phyloP scores from a whole-genome alignment of 352 stramenopile species.

The Aphanomyces euteiches region DNA sequence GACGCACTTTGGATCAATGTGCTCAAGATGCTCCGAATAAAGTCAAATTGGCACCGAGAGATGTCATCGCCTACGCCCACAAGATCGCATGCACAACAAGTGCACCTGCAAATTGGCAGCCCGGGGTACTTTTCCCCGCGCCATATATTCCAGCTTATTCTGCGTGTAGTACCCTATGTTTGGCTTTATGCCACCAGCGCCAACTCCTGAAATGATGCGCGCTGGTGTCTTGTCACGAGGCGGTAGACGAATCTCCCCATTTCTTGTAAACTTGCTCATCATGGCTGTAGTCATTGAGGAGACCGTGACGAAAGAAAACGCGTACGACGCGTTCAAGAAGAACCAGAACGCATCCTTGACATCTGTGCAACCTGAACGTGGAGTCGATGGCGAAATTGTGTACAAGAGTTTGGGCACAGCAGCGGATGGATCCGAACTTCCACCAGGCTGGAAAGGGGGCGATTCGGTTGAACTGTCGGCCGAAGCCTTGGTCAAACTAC shows the following conservation, averaged over 20 bases:
- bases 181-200: constrained; percentile 79
- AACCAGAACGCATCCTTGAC: constrained; percentile 3
- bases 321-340: constrained; percentile 54
- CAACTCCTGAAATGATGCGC: constrained; percentile 83
- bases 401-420: constrained; percentile 64
- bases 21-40: constrained; percentile 34
- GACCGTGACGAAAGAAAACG: constrained; percentile 61
- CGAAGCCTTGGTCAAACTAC: constrained; percentile 74
- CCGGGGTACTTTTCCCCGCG: constrained; percentile 46
- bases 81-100: constrained; percentile 75
- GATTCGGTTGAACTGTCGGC: constrained; percentile 73
- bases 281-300: constrained; percentile 52
- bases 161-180: constrained; percentile 71
- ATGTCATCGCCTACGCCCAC: constrained; percentile 77
- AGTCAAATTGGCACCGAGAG: constrained; percentile 17
- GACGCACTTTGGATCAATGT: constrained; percentile 45
- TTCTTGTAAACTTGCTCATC: neutral
- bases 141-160: neutral
- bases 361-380: constrained; percentile 35
- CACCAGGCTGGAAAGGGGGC: constrained; percentile 71
- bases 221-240: constrained; percentile 74
- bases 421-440: constrained; percentile 72
- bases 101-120: constrained; percentile 66
- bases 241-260: neutral
- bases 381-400: constrained; percentile 50